phyloP scores from a whole-genome alignment of 768 basidiomycete species.

The Lentinula detonsa region DNA sequence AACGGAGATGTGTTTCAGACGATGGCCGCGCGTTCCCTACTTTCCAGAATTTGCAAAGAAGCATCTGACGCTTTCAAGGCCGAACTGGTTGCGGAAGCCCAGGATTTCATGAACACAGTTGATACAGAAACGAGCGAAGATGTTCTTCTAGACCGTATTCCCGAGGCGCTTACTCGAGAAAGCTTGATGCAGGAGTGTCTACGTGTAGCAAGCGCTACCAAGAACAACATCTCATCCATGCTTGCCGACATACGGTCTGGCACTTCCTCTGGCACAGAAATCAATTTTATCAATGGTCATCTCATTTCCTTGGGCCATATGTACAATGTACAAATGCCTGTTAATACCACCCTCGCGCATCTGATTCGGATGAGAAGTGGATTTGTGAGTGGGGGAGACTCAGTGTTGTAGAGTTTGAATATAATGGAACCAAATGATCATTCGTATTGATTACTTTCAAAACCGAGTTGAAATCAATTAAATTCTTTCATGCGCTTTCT shows the following conservation, averaged over 20 bases:
- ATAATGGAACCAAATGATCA: no score
- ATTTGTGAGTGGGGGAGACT: neutral
- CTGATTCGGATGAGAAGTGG: slow-evolving; percentile 52
- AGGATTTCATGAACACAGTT: slow-evolving; percentile 19
- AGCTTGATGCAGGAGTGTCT: slow-evolving; percentile 51
- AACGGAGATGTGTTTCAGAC: slow-evolving; percentile 69
- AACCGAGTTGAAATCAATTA: no score
- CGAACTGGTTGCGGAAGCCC: slow-evolving; percentile 38
- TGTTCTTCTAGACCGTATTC: slow-evolving; percentile 29
- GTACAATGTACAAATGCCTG: slow-evolving; percentile 53
- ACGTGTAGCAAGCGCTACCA: slow-evolving; percentile 52
- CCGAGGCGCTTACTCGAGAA: slow-evolving; percentile 36
- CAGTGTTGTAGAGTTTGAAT: neutral
- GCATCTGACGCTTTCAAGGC: slow-evolving; percentile 55
- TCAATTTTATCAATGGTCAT: slow-evolving; percentile 82
- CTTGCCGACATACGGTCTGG: slow-evolving; percentile 62
- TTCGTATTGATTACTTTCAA: no score
- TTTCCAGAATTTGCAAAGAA: slow-evolving; percentile 61
- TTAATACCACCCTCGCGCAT: slow-evolving; percentile 47
- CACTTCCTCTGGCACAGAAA: slow-evolving; percentile 51
- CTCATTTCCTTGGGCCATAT: slow-evolving; percentile 54
- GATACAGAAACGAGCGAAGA: slow-evolving; percentile 11
- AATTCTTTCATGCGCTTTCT: neutral
- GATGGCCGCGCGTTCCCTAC: slow-evolving; percentile 35
- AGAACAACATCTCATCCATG: slow-evolving; percentile 76